Evolutionary conservation across 805 yeast species (phyloP), one percentile per base, ranked within the genome.

Genomic region (Candida tallmaniae): DNA sequence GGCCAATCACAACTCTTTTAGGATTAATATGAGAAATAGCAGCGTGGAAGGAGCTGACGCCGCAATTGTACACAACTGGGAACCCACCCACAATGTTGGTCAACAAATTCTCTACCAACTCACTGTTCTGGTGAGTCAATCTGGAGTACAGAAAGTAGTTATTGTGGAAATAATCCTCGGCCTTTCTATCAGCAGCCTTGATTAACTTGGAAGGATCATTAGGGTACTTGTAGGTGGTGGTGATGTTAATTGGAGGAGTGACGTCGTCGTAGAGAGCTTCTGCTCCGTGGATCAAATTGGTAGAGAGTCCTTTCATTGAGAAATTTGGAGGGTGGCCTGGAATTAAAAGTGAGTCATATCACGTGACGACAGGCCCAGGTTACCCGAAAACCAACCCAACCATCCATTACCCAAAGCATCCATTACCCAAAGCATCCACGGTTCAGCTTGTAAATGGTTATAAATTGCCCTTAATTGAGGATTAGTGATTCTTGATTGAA

Each of bases 1-100:
- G 76, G 4, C 83, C 93, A 45, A 86, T 73, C 19, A 85, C 82
- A 19, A 89, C 58, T 11, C 68, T 68, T 47, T 81, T 83, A 1
- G 97, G 97, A 46, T 82, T 79, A 46, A 65, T 70, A 45, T 78
- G 71, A 23, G 80, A 74, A 54, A 89, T 58, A 2, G 83, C 74
- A 0, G 87, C 97, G 48, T 70, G 74, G 54, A 83, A 85, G 0
- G 97, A 95, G 31, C 87, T 68, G 20, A 87, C 58, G 0, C 97
- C 97, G 1, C 89, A 80, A 29, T 78, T 72, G 54, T 87, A 90
- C 0, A 76, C 70, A 0, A 85, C 78, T 0, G 80, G 78, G 40
- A 80, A 73, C 2, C 80, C 83, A 14, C 70, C 80, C 4, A 86
- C 60, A 13, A 88, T 58, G 23, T 67, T 54, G 1, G 74, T 72